A percentile compares a stretch with the other conserved stretches of the same genome.
phyloP scores from a whole-genome alignment of 2,329 filamentous ascomycete genomes.

The Fusarium irregulare region DNA sequence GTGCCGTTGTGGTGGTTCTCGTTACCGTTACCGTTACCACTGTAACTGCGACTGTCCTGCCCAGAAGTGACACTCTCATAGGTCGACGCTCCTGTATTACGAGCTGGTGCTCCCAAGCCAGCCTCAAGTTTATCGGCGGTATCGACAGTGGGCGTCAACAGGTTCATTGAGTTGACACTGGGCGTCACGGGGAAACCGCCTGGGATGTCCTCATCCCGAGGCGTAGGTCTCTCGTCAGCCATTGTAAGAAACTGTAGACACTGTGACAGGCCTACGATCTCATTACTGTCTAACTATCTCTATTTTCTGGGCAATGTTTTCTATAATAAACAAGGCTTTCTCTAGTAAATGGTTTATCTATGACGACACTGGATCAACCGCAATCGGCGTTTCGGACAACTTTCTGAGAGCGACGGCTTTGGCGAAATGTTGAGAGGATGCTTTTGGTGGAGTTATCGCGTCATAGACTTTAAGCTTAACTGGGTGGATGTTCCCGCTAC shows the following conservation, averaged over 20 bases:
- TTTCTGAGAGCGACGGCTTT: constrained; percentile 2
- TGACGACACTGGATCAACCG: constrained; percentile 24
- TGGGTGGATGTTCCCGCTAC: not conserved
- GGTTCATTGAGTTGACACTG: constrained; percentile 28
- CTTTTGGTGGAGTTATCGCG: constrained; percentile 13
- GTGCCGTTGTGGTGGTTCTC: not conserved
- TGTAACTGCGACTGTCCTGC: not conserved
- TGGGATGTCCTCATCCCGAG: constrained; percentile 42
- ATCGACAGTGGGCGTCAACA: constrained; percentile 18
- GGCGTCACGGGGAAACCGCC: constrained; percentile 45
- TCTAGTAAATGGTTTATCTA: constrained; percentile 14
- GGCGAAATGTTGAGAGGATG: not conserved
- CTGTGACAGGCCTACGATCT: not conserved
- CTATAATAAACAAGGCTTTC: constrained; percentile 7
- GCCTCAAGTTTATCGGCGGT: constrained; percentile 21
- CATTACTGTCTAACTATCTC: not conserved
- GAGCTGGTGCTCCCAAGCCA: constrained; percentile 15
- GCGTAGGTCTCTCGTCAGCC: constrained; percentile 40
- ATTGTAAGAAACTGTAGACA: constrained; percentile 14
- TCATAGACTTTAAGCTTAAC: constrained; percentile 36
- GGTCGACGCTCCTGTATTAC: not conserved
- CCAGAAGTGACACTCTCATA: constrained; percentile 8
- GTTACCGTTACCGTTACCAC: not conserved
- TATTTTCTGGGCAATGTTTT: not conserved
- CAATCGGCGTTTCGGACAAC: constrained; percentile 37